Evolutionary conservation across 1,139 yeast genomes (phyloP), one percentile per base, ranked within the genome.

Genomic region (Kodamaea sp.): DNA sequence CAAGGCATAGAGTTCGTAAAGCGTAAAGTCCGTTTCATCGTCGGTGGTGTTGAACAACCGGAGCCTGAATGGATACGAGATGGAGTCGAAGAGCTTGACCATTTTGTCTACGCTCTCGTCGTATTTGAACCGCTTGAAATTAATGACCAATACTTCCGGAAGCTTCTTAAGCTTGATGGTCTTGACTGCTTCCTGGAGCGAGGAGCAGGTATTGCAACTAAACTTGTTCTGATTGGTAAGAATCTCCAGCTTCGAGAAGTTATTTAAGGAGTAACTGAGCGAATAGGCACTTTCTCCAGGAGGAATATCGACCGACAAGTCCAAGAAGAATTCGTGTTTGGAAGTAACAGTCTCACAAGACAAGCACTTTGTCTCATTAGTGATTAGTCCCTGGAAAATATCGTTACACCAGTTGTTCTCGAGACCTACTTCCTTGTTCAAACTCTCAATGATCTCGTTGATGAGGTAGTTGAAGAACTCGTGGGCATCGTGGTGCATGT

Each of bases 401-500:
- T 78, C 76, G 35, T 79, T 83, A 39, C 92, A 74, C 76, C 84
- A 76, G 46, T 73, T 72, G 19, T 63, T 50, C 7, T 57, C 57
- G 16, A 46, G 37, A 10, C 61, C 65, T 35, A 44, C 34, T 36
- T 57, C 75, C 36, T 56, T 55, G 37, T 77, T 80, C 21, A 86
- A 60, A 23, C 76, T 71, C 46, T 92, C 98, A 38, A 89, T 79
- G 20, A 87, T 77, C 45, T 82, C 86, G 59, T 92, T 92, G 34
- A 92, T 70, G 46, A 90, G 60, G 52, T 87, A 90, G 57, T 90
- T 90, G 55, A 89, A 74, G 58, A 92, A 92, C 58, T 92, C 98
- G 60, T 92, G 98, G 3, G 98, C 97, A 66, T 92, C 98, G 55
- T 92, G 98, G 58, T 92, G 98, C 96, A 90, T 89, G 42, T 70